Percentiles rank a stretch among this genome's conserved stretches.
These are phyloP conservation scores for Colletotrichum sidae DNA, from an alignment of 2,329 filamentous ascomycete genomes.

Conservation along the genomic window DNA sequence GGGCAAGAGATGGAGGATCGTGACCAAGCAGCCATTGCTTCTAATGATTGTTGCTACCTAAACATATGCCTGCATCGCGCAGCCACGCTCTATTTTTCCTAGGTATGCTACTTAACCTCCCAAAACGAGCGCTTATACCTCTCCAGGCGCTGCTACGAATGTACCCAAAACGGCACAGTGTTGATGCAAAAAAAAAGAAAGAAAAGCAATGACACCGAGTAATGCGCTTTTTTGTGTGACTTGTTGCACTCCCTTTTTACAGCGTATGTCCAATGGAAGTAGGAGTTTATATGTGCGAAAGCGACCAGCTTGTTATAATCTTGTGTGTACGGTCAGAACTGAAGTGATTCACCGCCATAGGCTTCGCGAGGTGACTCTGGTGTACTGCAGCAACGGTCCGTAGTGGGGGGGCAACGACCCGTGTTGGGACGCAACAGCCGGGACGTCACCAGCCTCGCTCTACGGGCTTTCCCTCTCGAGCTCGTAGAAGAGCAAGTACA, in stretches of 20 bases:
- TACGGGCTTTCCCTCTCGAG: conserved; percentile 65
- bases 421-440: conserved; percentile 1
- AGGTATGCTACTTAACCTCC: background rate
- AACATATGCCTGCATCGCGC: conserved; percentile 8
- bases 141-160: background rate
- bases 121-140: background rate
- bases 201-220: conserved; percentile 8
- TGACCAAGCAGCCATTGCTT: too few relatives aligned
- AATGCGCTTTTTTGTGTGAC: conserved; percentile 26
- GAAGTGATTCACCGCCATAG: conserved; percentile 18
- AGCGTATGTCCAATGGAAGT: conserved; percentile 5
- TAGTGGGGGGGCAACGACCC: conserved; percentile 27
- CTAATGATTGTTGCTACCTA: background rate
- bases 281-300: conserved; percentile 11
- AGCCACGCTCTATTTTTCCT: background rate
- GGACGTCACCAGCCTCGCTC: conserved; percentile 38
- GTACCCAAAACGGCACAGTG: conserved; percentile 3
- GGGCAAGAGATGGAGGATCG: too few relatives aligned
- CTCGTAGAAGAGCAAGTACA: conserved; percentile 97
- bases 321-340: background rate
- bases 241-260: background rate
- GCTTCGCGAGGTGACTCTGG: conserved; percentile 17
- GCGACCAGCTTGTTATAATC: background rate
- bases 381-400: conserved; percentile 26
- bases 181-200: background rate